Percentiles rank a stretch among this genome's conserved stretches.
These are phyloP conservation scores for Beta corolliflora DNA, from an alignment of 179 eudicot species.

Conservation along the genomic window DNA sequence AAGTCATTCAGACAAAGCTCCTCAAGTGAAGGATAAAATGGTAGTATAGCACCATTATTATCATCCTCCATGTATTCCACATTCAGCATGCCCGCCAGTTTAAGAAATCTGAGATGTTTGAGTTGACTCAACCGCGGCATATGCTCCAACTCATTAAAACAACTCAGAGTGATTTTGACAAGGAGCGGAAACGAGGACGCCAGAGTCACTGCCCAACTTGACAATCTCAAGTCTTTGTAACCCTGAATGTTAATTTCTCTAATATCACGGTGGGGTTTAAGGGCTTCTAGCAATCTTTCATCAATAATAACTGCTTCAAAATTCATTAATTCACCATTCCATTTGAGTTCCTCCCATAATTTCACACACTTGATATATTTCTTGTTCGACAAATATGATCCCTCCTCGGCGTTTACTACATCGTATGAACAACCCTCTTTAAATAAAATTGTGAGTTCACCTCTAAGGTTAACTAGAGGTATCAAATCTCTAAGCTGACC, in stretches of 20 bases:
- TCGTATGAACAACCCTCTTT: neutral
- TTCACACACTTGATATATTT: neutral
- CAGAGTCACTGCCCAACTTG: constrained; percentile 9
- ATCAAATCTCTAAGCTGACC: constrained; percentile 9
- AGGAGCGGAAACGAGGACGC: constrained; percentile 11
- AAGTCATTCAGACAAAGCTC: neutral
- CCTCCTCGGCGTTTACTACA: neutral
- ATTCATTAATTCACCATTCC: neutral
- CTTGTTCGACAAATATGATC: neutral
- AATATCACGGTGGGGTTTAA: neutral
- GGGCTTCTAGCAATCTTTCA: neutral
- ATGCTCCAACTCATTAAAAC: neutral
- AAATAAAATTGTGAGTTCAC: neutral
- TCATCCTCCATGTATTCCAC: constrained; percentile 13
- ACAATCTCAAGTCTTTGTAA: constrained; percentile 8
- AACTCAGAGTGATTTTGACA: neutral
- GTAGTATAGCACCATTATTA: neutral
- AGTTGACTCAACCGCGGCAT: constrained; percentile 20
- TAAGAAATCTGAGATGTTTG: neutral
- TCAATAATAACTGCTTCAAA: neutral
- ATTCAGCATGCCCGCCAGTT: neutral
- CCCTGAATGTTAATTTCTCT: neutral
- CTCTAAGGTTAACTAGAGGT: constrained; percentile 9
- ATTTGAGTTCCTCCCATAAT: neutral
- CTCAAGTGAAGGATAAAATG: constrained; percentile 12